phyloP scores from a whole-genome alignment of 2,329 filamentous ascomycete genomes.

The Phialophora macrospora region DNA sequence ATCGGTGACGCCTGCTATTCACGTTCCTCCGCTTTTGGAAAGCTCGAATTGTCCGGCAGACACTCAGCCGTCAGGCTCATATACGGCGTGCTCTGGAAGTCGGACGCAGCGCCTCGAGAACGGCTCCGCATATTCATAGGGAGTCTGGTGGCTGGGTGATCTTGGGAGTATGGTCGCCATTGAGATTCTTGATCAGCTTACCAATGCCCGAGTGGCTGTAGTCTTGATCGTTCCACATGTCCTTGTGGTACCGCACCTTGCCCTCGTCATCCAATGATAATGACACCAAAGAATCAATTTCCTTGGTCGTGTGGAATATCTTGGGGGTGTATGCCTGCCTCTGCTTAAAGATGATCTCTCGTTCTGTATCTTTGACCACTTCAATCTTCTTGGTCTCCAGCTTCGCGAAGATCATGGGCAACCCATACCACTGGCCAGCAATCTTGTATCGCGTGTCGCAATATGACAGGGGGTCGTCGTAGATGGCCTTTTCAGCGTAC shows the following conservation, averaged over 20 bases:
- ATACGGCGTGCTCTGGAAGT: not conserved
- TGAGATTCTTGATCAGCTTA: constrained; percentile 56
- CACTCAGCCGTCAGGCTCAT: not conserved
- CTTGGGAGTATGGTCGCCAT: constrained; percentile 55
- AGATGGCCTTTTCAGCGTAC: constrained; percentile 53
- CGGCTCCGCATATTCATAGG: not conserved
- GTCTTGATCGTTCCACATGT: constrained; percentile 58
- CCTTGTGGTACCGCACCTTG: constrained; percentile 56
- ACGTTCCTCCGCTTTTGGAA: not conserved
- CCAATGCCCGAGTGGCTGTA: constrained; percentile 55
- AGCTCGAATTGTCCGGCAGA: not conserved
- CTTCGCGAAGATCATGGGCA: constrained; percentile 42
- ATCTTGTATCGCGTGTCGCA: constrained; percentile 59
- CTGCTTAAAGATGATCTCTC: constrained; percentile 55
- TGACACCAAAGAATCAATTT: constrained; percentile 50
- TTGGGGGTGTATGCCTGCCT: constrained; percentile 55
- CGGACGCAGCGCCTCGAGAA: not conserved
- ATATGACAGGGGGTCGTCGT: constrained; percentile 57
- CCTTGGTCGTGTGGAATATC: constrained; percentile 45
- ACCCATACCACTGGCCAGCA: constrained; percentile 44
- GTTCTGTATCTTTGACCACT: constrained; percentile 47
- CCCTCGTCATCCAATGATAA: constrained; percentile 48
- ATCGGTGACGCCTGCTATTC: not conserved
- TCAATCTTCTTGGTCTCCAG: constrained; percentile 49
- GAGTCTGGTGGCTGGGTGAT: constrained; percentile 48